Evolutionary conservation across 805 yeast species (phyloP).

Genomic region (Cyberlindnera nakhonratchasimensis): DNA sequence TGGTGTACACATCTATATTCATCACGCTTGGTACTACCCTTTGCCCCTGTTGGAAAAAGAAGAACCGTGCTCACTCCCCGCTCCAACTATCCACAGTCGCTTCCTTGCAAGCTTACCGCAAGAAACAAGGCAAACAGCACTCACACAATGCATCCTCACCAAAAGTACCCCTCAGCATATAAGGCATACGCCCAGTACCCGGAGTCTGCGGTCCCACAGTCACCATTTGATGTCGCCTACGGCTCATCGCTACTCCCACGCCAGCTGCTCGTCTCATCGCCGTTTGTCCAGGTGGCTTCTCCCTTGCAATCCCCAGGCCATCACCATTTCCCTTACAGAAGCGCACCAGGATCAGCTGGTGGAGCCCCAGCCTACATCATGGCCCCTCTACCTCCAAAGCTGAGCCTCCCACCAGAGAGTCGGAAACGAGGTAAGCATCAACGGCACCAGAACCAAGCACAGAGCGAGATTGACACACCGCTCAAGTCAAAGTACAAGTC

Average conservation of each 20-base stretch:
- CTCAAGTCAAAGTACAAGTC: slow-evolving; percentile 13
- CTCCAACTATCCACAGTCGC: background rate
- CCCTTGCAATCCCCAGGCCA: slow-evolving; percentile 29
- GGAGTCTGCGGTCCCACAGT: slow-evolving; percentile 34
- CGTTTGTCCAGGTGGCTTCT: slow-evolving; percentile 45
- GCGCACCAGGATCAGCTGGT: background rate
- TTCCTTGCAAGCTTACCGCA: background rate
- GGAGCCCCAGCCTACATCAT: slow-evolving; percentile 7
- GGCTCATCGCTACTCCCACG: slow-evolving; percentile 63
- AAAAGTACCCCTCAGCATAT: slow-evolving; percentile 23
- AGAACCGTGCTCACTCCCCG: background rate
- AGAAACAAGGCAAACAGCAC: background rate
- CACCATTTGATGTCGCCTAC: slow-evolving; percentile 59
- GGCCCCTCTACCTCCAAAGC: slow-evolving; percentile 25
- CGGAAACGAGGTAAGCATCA: slow-evolving; percentile 13
- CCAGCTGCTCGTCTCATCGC: slow-evolving; percentile 57
- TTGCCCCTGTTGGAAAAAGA: too few species aligned
- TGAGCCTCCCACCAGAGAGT: slow-evolving; percentile 21
- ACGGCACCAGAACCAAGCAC: slow-evolving; percentile 1
- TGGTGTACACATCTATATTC: too few species aligned
- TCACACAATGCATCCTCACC: slow-evolving; percentile 20
- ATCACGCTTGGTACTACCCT: too few species aligned
- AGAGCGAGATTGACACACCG: slow-evolving; percentile 7
- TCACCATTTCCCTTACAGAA: slow-evolving; percentile 15
- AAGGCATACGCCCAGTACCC: slow-evolving; percentile 14